Conservation (phyloP, 495 filamentous ascomycete genomes). For the Lepidopterella palustris region DNA sequence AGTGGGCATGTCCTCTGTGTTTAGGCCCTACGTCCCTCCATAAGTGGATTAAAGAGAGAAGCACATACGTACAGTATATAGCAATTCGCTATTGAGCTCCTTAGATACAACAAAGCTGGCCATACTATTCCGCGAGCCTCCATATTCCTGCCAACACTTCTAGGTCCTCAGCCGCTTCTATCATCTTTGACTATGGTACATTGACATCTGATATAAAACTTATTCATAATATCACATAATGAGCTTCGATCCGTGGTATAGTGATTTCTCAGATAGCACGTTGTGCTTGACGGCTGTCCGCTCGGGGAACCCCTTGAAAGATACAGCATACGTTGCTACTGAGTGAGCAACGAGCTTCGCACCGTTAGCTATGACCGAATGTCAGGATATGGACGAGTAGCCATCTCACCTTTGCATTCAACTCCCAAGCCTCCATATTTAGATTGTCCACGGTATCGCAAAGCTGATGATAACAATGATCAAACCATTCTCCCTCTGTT, state of each 20-base stretch:
- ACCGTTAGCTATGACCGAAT: background rate
- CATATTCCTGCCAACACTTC: too few relatives aligned
- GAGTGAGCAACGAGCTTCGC: conserved; percentile 49
- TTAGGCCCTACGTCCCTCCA: too few relatives aligned
- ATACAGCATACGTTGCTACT: conserved; percentile 57
- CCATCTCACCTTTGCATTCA: conserved; percentile 47
- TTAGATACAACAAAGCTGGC: too few relatives aligned
- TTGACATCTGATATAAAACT: background rate
- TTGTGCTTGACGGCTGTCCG: background rate
- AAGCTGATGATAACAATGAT: conserved; percentile 57
- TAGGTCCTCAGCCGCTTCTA: too few relatives aligned
- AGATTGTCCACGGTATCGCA: conserved; percentile 57
- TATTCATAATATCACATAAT: conserved; percentile 8
- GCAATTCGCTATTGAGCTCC: too few relatives aligned
- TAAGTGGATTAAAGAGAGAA: too few relatives aligned
- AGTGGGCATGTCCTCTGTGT: too few relatives aligned
- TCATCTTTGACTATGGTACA: background rate
- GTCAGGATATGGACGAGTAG: background rate
- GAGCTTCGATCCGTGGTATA: conserved; percentile 20
- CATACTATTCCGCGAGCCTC: too few relatives aligned
- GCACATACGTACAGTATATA: too few relatives aligned
- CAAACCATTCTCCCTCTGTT: conserved; percentile 51
- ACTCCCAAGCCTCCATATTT: conserved; percentile 51
- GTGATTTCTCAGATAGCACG: background rate
- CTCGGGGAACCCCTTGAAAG: conserved; percentile 44